Evolutionary conservation across 1,284 basidiomycete species (phyloP).

Genomic region (Schizophyllum amplum): DNA sequence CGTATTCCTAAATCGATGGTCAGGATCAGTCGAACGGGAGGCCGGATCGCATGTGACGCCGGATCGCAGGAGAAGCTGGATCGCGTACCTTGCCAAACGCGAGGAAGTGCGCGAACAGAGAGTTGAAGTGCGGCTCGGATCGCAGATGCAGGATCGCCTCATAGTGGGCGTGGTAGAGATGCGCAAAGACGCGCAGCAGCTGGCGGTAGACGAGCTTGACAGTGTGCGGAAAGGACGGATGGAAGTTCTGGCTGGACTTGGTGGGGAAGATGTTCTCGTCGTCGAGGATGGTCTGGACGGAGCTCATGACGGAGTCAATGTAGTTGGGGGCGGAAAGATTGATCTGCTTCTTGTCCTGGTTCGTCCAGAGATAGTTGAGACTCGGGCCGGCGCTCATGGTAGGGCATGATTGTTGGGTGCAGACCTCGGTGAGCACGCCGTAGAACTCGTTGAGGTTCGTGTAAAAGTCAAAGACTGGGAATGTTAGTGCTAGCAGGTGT

Average conservation of each 20-base stretch:
- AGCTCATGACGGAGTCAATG: conserved; percentile 98
- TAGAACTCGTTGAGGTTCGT: conserved; percentile 98
- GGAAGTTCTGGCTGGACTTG: conserved; percentile 90
- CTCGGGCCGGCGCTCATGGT: conserved; percentile 89
- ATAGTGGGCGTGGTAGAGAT: conserved; percentile 97
- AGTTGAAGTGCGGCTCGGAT: conserved; percentile 95
- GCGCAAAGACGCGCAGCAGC: conserved; percentile 93
- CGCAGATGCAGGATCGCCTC: conserved; percentile 88
- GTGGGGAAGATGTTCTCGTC: conserved; percentile 96
- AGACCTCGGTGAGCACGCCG: conserved; percentile 89
- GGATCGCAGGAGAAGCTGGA: too few species aligned
- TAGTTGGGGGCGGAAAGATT: conserved; percentile 95
- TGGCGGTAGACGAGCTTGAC: conserved; percentile 97
- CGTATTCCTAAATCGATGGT: conserved; percentile 60
- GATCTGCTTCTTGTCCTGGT: conserved; percentile 86
- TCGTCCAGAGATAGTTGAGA: conserved; percentile 94
- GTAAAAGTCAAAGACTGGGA: conserved; percentile 88
- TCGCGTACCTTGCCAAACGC: conserved; percentile 56
- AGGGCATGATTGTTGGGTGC: conserved; percentile 85
- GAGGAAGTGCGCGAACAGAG: conserved; percentile 95
- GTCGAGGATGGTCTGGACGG: conserved; percentile 89
- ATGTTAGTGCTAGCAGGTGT: conserved; percentile 1
- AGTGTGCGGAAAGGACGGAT: conserved; percentile 81
- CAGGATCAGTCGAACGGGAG: neutral
- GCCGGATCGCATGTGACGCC: too few species aligned